Percentiles rank a stretch among this genome's conserved stretches.
phyloP scores from a whole-genome alignment of 805 yeast species.

The Myxozyma melibiosi region DNA sequence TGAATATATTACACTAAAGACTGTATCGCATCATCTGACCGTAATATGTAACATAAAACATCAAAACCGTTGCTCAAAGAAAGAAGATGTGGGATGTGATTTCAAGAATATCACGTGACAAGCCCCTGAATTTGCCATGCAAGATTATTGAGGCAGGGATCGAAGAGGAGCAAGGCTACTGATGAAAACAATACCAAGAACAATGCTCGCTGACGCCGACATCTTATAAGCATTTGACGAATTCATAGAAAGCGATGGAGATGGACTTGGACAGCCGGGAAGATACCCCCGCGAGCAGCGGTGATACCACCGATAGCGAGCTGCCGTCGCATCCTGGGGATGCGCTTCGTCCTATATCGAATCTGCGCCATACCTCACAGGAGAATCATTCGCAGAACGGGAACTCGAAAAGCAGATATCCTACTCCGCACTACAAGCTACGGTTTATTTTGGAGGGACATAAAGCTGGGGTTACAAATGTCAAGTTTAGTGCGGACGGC shows the following conservation, averaged over 20 bases:
- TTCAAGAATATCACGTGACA: too few relatives aligned
- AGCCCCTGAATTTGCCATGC: too few relatives aligned
- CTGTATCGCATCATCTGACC: too few relatives aligned
- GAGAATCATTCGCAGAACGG: background rate
- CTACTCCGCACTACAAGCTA: constrained; percentile 11
- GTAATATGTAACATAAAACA: too few relatives aligned
- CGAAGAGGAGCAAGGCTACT: too few relatives aligned
- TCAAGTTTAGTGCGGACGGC: constrained; percentile 26
- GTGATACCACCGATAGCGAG: constrained; percentile 29
- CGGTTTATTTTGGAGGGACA: constrained; percentile 22
- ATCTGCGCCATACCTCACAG: background rate
- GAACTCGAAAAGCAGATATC: background rate
- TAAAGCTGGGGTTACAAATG: constrained; percentile 23
- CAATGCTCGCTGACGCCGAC: too few relatives aligned
- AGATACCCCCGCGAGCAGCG: constrained; percentile 10
- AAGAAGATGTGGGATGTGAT: too few relatives aligned
- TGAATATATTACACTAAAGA: too few relatives aligned
- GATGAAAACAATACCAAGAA: too few relatives aligned
- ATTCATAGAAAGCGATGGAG: background rate
- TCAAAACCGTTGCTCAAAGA: too few relatives aligned
- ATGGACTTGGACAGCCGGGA: constrained; percentile 13
- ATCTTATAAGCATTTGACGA: too few relatives aligned
- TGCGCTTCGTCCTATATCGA: background rate
- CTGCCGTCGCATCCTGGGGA: constrained; percentile 24
- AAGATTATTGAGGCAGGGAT: too few relatives aligned